Base-by-base conservation (phyloP, 805 yeast genomes). In the Kodamaea neixiangensis region DNA sequence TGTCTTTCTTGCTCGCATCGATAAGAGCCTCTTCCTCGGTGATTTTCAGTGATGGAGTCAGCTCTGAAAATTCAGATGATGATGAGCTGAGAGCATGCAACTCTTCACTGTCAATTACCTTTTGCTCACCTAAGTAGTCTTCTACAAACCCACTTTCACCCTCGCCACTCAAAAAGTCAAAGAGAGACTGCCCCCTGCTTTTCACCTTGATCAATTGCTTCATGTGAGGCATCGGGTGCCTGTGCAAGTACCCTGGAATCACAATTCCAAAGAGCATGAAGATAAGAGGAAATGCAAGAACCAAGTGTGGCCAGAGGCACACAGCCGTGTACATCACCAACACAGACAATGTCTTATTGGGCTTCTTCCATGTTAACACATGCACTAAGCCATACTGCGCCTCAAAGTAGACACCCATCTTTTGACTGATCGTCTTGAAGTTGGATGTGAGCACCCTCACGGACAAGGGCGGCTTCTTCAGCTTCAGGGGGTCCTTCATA, bases 311-410 rank as follows among this genome's bases (percentile, higher is more conserved):
- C 69, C 87, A 79, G 33, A 85, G 65, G 58, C 94, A 87, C 1
- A 85, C 70, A 53, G 82, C 75, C 0, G 97, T 85, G 56, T 86
- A 84, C 1, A 82, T 54, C 4, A 85, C 69, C 48, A 89, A 66
- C 18, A 73, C 63, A 0, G 86, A 72, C 4, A 91, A 55, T 0
- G 97, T 91, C 54, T 82, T 78, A 0, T 87, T 73, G 0, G 96
- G 92, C 21, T 77, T 73, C 52, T 83, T 80, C 97, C 97, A 92
- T 3, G 88, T 79, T 19, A 89, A 52, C 0, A 87, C 62, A 46
- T 82, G 79, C 5, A 84, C 72, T 1, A 85, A 39, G 1, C 83
- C 81, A 56, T 85, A 85, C 58, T 87, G 93, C 1, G 83, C 50
- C 39, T 71, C 77, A 57, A 87, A 85, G 7, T 87, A 59, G 0